Conservation (phyloP, 2,329 filamentous ascomycete species). For the Orbilia blumenaviensis region DNA sequence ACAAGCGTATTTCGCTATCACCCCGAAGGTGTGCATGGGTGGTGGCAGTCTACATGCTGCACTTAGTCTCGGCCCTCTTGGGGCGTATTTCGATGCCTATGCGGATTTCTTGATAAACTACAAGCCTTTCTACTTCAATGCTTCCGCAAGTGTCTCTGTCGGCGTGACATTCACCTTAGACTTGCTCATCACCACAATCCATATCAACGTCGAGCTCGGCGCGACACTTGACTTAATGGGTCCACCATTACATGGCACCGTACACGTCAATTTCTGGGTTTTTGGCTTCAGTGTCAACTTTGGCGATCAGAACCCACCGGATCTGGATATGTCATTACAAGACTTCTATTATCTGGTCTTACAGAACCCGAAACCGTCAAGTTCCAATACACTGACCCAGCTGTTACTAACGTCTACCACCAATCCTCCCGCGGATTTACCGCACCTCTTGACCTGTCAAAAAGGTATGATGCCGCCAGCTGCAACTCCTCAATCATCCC, state of each 20-base stretch:
- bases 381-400: no score
- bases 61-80: slow-evolving; percentile 58
- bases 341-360: no score
- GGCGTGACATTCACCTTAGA: slow-evolving; percentile 55
- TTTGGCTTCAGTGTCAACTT: slow-evolving; percentile 58
- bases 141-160: slow-evolving; percentile 58
- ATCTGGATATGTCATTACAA: no score
- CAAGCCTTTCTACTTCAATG: slow-evolving; percentile 61
- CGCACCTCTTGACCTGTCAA: no score
- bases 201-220: slow-evolving; percentile 58
- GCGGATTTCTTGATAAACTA: slow-evolving; percentile 63
- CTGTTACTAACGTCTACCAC: no score
- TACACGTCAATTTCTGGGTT: slow-evolving; percentile 60
- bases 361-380: no score
- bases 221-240: slow-evolving; percentile 58
- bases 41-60: slow-evolving; percentile 58
- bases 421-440: no score
- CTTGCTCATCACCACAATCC: slow-evolving; percentile 57
- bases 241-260: slow-evolving; percentile 58
- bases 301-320: slow-evolving; percentile 33
- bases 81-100: slow-evolving; percentile 62
- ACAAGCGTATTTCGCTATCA: slow-evolving; percentile 64
- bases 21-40: slow-evolving; percentile 63
- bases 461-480: no score
- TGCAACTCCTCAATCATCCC: no score